Evolutionary conservation across 306 rosid genomes (phyloP).

Genomic region (Pyrus betulifolia): DNA sequence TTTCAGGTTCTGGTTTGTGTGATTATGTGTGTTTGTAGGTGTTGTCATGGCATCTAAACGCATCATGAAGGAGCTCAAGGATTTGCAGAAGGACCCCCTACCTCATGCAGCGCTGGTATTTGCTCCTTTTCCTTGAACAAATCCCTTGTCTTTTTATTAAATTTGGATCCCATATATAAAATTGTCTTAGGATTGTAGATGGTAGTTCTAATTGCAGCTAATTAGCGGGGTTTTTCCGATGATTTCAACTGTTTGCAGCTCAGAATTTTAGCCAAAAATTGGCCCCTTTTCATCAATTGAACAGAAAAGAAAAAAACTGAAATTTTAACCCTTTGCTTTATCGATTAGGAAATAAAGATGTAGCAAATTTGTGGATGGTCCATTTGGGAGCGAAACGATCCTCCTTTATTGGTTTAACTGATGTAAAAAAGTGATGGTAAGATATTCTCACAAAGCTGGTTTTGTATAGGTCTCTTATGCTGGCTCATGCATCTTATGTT

Average conservation of each 20-base stretch:
- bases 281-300: neutral
- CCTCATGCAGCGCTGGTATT: slow-evolving; percentile 80
- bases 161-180: neutral
- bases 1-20: neutral
- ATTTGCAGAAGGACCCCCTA: slow-evolving; percentile 89
- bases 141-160: neutral
- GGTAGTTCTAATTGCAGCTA: neutral
- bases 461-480: neutral
- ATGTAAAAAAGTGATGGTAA: neutral
- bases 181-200: neutral
- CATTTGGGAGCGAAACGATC: neutral
- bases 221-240: neutral
- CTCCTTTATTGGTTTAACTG: neutral
- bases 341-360: neutral
- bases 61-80: slow-evolving; percentile 80
- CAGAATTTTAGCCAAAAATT: neutral
- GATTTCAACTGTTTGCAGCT: neutral
- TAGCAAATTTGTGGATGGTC: neutral
- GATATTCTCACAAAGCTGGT: neutral
- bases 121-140: neutral
- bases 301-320: neutral
- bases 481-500: neutral
- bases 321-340: neutral
- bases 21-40: neutral
- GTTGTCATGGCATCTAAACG: slow-evolving; percentile 71